A percentile compares a stretch with the other conserved stretches of the same genome.
Conservation (phyloP, 176 grass and related monocot species). For the Triticum urartu region DNA sequence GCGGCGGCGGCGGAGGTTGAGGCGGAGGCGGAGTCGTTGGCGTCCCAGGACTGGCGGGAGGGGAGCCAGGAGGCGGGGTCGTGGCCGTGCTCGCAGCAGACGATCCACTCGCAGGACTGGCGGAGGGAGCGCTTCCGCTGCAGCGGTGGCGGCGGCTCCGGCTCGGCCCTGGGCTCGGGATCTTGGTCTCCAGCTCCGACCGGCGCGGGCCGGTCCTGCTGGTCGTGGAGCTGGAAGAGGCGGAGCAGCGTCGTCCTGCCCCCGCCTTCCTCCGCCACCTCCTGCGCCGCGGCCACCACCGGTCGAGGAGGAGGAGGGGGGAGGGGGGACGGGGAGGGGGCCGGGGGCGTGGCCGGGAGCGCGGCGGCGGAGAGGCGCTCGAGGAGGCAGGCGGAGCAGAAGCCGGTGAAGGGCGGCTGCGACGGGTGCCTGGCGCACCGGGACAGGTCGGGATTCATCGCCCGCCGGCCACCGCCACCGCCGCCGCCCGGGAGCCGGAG, state of each 20-base stretch:
- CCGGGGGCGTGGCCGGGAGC: background rate
- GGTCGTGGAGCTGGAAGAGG: constrained; percentile 64
- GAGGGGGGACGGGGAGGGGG: background rate
- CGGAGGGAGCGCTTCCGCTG: constrained; percentile 55
- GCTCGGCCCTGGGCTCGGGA: background rate
- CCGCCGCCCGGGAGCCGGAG: background rate
- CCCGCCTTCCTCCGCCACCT: too few species aligned
- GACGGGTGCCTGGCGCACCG: constrained; percentile 54
- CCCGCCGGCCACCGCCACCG: background rate
- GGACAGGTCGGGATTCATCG: constrained; percentile 14
- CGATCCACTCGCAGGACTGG: constrained; percentile 67
- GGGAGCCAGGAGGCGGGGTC: constrained; percentile 43
- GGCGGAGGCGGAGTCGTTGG: constrained; percentile 31
- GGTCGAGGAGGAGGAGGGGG: background rate
- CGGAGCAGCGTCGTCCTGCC: constrained; percentile 59
- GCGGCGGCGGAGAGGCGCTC: constrained; percentile 48
- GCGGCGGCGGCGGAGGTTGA: constrained; percentile 27
- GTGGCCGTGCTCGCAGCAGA: constrained; percentile 42
- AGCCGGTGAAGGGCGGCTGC: constrained; percentile 52
- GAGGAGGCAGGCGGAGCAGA: constrained; percentile 67
- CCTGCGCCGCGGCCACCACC: too few species aligned
- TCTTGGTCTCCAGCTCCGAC: background rate
- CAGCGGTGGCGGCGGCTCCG: background rate
- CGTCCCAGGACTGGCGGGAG: constrained; percentile 70
- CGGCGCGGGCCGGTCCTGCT: background rate